These are phyloP conservation scores for Dichotomopilus funicola DNA, from an alignment of 2,329 filamentous ascomycete genomes.

Conservation along the genomic window DNA sequence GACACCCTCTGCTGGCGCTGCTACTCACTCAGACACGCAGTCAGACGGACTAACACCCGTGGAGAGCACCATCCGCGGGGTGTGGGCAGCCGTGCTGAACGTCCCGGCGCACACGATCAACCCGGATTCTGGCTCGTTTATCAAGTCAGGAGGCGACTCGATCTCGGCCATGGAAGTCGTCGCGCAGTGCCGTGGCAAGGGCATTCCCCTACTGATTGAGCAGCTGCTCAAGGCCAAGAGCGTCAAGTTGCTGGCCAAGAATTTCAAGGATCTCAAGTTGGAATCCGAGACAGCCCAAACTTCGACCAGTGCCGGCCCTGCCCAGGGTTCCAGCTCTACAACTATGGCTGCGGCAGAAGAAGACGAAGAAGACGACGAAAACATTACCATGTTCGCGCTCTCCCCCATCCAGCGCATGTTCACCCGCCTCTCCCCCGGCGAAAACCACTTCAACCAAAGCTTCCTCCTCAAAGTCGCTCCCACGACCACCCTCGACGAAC, in stretches of 20 bases:
- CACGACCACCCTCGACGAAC: conserved; percentile 11
- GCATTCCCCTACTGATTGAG: conserved; percentile 35
- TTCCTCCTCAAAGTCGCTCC: conserved; percentile 31
- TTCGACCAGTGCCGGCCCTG: not conserved
- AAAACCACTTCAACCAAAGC: conserved; percentile 39
- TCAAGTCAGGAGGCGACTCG: conserved; percentile 38
- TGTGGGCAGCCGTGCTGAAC: not conserved
- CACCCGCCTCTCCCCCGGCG: conserved; percentile 29
- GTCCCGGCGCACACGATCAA: not conserved
- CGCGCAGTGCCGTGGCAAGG: conserved; percentile 32
- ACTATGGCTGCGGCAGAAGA: conserved; percentile 6
- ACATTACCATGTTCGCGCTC: conserved; percentile 30
- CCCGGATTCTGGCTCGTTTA: conserved; percentile 24
- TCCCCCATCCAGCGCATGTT: conserved; percentile 40
- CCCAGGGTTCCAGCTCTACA: not conserved
- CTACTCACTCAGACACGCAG: conserved; percentile 16
- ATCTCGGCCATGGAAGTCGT: conserved; percentile 23
- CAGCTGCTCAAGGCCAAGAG: conserved; percentile 33
- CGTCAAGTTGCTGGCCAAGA: conserved; percentile 3
- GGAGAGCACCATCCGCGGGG: conserved; percentile 27
- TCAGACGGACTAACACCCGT: conserved; percentile 23
- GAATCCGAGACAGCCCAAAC: conserved; percentile 18
- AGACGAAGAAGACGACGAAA: conserved; percentile 18
- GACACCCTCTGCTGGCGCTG: conserved; percentile 28
- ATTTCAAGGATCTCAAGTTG: conserved; percentile 10